Conservation (phyloP, 331 rosid species). For the Prunus yedoensis region DNA sequence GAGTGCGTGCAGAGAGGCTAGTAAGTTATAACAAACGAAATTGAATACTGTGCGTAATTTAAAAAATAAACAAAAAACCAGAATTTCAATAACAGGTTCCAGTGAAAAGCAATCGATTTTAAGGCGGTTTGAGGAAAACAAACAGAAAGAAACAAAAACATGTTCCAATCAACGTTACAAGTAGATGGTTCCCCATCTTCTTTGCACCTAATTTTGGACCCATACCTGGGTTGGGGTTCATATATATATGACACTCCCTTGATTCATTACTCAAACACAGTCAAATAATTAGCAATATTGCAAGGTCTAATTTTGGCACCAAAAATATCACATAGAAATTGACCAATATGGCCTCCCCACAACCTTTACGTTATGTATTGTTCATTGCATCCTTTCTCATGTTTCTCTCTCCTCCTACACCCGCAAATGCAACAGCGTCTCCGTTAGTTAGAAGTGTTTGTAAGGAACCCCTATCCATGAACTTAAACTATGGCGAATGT, state of each 20-base stretch:
- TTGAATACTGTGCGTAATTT: no score
- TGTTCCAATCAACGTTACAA: not conserved
- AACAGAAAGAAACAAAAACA: no score
- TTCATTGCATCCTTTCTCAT: not conserved
- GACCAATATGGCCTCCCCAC: not conserved
- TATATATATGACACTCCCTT: not conserved
- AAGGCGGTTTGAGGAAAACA: no score
- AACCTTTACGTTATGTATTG: not conserved
- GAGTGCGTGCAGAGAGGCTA: no score
- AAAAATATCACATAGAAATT: not conserved
- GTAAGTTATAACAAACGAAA: no score
- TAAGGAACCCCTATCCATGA: not conserved
- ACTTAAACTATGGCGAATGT: not conserved
- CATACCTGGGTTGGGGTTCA: not conserved
- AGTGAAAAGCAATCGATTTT: no score
- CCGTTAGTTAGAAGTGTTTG: not conserved
- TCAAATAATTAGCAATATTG: not conserved
- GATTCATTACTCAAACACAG: not conserved
- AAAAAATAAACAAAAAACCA: no score
- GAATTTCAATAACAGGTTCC: no score
- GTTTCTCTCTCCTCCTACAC: not conserved
- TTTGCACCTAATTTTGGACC: not conserved
- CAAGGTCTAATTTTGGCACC: not conserved
- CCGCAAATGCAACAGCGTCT: not conserved
- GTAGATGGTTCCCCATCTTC: not conserved